Base-by-base conservation (phyloP, 1,284 basidiomycete species). In the Agaricales sp. region DNA sequence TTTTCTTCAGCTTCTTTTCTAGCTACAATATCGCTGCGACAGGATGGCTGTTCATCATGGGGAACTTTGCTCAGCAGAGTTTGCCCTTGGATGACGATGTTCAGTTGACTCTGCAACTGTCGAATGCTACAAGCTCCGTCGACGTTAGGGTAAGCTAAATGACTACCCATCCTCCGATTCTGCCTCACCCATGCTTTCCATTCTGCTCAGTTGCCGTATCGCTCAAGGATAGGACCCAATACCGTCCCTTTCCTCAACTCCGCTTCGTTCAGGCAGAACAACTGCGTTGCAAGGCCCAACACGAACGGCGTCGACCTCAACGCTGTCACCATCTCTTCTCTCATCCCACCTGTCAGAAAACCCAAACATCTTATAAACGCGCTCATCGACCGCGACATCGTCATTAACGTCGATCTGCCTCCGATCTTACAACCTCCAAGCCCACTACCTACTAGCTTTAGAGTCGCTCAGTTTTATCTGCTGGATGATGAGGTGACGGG, bases 401-500 rank as follows among this genome's bases (percentile, higher is more conserved):
- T 67, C 11, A 65, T 66, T 20, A 68, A 80, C 56, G 62, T 79
- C 16, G 67, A 66, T 13, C 70, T 82, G 21, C 79, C 78, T 1
- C 65, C 70, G 8, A 56, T 50, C 21, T 59, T 79, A 8, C 60
- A 61, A n/a, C 80, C 78, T 16, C 23, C 63, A 6, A 59, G 61
- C 13, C 58, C 70, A 21, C 61, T 74, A 3, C 62, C 64, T 45
- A 74, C 73, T 26, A 77, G 74, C 58, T 62, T 64, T 20, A 70
- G 67, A 24, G 75, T 74, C 1, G 69, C 74, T 2, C 74, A 78
- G 54, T 81, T 80, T 58, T 76, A 72, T 58, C 54, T 78, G 58
- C 60, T 81, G 12, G 61, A 71, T 2, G 77, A 80, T 51, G 63
- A 63, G n/a, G 71, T 67, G 54, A 80, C 77, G 1, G 78, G 77